These are phyloP conservation scores for Periconia sp. DNA, from an alignment of 2,329 filamentous ascomycete species.

Conservation along the genomic window DNA sequence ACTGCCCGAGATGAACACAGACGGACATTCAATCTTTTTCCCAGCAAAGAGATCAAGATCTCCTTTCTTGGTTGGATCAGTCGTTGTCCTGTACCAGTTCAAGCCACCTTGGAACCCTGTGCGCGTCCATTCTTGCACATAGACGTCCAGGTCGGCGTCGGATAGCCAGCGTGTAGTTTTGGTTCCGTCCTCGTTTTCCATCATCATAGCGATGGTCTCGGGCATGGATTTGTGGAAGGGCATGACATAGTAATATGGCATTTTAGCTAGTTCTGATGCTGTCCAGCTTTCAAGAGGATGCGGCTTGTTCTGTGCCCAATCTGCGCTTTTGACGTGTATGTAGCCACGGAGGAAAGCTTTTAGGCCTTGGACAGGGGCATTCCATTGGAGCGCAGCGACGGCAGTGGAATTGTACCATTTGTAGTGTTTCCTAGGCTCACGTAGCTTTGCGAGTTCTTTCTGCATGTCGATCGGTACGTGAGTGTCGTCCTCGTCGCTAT, in stretches of 20 bases:
- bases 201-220: conserved; percentile 60
- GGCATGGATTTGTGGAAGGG: conserved; percentile 64
- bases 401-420: conserved; percentile 68
- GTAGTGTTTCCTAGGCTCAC: conserved; percentile 70
- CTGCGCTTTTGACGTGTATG: conserved; percentile 70
- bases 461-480: conserved; percentile 56
- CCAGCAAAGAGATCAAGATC: conserved; percentile 67
- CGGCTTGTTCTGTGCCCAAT: conserved; percentile 63
- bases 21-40: conserved; percentile 66
- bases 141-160: conserved; percentile 64
- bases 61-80: conserved; percentile 53
- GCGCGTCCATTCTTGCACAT: conserved; percentile 65
- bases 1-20: conserved; percentile 65
- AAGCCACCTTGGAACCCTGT: conserved; percentile 70
- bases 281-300: conserved; percentile 61
- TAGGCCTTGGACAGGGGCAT: conserved; percentile 58
- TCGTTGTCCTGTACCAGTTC: conserved; percentile 71
- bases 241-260: conserved; percentile 76
- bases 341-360: conserved; percentile 69
- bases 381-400: conserved; percentile 56
- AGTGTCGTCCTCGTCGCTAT: conserved; percentile 27
- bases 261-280: conserved; percentile 61
- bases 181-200: conserved; percentile 58
- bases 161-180: conserved; percentile 62
- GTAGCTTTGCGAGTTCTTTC: conserved; percentile 59